Base-by-base conservation (phyloP, 441 rosid species). In the Pelargonium fulgidum region DNA sequence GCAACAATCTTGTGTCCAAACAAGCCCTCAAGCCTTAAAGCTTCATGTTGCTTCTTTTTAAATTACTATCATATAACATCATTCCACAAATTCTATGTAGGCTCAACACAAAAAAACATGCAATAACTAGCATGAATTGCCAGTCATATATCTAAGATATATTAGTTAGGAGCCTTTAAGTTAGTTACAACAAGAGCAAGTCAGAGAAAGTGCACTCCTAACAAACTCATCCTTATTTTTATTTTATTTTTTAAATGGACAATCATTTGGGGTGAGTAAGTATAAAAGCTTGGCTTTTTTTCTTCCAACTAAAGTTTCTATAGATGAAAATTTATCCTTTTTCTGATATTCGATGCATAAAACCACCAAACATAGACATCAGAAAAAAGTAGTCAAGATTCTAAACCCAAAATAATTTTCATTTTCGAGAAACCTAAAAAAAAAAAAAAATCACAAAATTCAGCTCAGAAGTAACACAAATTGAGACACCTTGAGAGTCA, bases 401-500 rank as follows among this genome's bases (percentile, higher is more conserved):
- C 20, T 36, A 36, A 36, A 58, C 9, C 22, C 62, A 4, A 58
- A 52, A n/a, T n/a, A 20, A 52, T 52, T 52, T 16, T 10, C 36
- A 13, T 14, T 20, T n/a, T 19, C n/a, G 2, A 4, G 39, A 33
- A 12, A 14, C 7, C 11, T 14, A 48, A 13, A 22, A 24, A 20
- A 36, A 20, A 12, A 8, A 62, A 54, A 19, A 44, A 29, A 56
- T 16, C 7, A 36, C 7, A 36, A 36, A 36, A 36, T 19, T 52
- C 13, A 56, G 12, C 22, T 8, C 26, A 20, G 68, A 58, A 12
- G 58, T 13, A 58, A 41, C 48, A 36, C 41, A 36, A 36, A 36
- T 36, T 36, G 41, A 29, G 36, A 29, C 36, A 93, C 98, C 97
- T 91, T 89, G 17, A 93, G 68, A 70, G 86, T 70, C 63, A 96